A percentile compares a stretch with the other conserved stretches of the same genome.
Evolutionary conservation across 2,329 filamentous ascomycete genomes (phyloP).

Genomic region (Epichloe amarillans): DNA sequence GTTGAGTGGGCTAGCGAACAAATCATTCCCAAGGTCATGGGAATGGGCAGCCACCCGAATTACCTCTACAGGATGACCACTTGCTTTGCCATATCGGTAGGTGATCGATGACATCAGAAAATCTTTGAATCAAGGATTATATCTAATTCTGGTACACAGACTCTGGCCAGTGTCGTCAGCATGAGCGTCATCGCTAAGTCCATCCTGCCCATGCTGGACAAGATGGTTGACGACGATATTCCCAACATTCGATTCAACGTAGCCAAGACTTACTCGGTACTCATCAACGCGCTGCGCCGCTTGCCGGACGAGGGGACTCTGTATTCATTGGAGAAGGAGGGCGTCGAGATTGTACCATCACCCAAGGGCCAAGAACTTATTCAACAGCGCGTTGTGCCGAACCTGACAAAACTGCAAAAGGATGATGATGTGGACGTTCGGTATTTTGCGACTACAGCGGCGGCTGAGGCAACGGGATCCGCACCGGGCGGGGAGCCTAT

Average conservation of each 20-base stretch:
- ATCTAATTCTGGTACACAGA: constrained; percentile 38
- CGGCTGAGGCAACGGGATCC: constrained; percentile 40
- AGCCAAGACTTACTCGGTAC: constrained; percentile 85
- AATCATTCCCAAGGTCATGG: constrained; percentile 97
- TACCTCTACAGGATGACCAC: constrained; percentile 99
- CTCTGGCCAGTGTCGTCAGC: constrained; percentile 81
- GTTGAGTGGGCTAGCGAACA: constrained; percentile 95
- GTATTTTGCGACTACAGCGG: constrained; percentile 90
- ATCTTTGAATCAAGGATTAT: background rate
- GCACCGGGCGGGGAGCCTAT: constrained; percentile 42
- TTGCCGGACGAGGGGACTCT: constrained; percentile 82
- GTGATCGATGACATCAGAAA: constrained; percentile 16
- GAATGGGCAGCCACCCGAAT: constrained; percentile 96
- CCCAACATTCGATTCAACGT: constrained; percentile 99
- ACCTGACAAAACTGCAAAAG: constrained; percentile 88
- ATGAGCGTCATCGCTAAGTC: constrained; percentile 86
- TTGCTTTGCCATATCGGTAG: constrained; percentile 96
- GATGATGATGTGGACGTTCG: constrained; percentile 97
- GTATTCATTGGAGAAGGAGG: constrained; percentile 70
- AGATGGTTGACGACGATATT: constrained; percentile 86
- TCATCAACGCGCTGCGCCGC: constrained; percentile 84
- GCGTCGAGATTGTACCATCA: constrained; percentile 47
- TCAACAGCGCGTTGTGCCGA: constrained; percentile 73
- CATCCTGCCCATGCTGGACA: constrained; percentile 91
- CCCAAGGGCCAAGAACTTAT: constrained; percentile 67